phyloP scores from a whole-genome alignment of 768 basidiomycete genomes.

The Leccinum subgranulosum region DNA sequence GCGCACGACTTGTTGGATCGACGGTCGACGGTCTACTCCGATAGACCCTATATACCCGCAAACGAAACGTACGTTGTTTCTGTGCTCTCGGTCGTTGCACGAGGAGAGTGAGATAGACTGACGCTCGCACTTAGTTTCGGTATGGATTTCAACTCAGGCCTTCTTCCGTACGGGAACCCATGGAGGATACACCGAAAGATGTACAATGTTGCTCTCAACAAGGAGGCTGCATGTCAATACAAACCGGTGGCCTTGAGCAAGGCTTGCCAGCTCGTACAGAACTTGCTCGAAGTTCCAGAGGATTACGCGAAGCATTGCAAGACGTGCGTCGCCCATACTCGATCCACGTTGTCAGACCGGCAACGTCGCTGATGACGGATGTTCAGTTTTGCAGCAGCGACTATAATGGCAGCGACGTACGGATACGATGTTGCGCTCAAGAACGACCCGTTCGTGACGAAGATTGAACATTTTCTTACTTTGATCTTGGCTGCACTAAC shows the following conservation, averaged over 20 bases:
- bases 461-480: constrained; percentile 5
- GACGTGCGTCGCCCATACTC: constrained; percentile 20
- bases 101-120: not conserved
- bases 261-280: constrained; percentile 20
- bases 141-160: constrained; percentile 27
- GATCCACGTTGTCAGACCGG: not conserved
- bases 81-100: not conserved
- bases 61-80: constrained; percentile 17
- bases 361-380: not conserved
- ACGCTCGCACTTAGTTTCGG: constrained; percentile 21
- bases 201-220: constrained; percentile 19
- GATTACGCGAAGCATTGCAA: constrained; percentile 15
- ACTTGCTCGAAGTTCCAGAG: constrained; percentile 19
- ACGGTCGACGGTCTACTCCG: constrained; percentile 28
- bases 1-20: constrained; percentile 25
- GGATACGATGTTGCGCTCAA: constrained; percentile 24
- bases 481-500: constrained; percentile 15
- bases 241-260: constrained; percentile 14
- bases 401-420: constrained; percentile 24
- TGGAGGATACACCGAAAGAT: constrained; percentile 33
- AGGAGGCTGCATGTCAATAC: constrained; percentile 10
- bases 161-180: constrained; percentile 29
- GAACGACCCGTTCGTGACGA: constrained; percentile 28
- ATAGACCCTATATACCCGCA: constrained; percentile 22
- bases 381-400: constrained; percentile 20